Evolutionary conservation across 495 filamentous ascomycete species (phyloP), one percentile per base, ranked within the genome.

Genomic region (Delitschia confertaspora): DNA sequence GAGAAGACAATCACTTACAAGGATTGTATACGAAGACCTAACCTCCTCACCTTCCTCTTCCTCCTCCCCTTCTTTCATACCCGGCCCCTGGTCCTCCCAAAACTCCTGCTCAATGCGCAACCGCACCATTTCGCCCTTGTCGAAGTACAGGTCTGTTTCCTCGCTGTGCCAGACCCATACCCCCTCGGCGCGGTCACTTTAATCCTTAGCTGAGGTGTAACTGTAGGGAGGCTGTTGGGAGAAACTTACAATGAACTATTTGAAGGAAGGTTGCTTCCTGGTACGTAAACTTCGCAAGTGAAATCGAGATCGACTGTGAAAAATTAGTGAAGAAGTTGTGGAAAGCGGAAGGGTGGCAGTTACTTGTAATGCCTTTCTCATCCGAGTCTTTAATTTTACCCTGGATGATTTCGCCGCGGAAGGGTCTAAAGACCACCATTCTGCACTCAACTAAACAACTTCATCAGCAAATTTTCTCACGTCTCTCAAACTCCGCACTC

Each of bases 381-480:
- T 73, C 76, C n/a, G 79, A 75, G 35, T 75, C 75, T 27, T 72
- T 75, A 50, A 95, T 95, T 46, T 75, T 80, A 3, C 84, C 91
- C 6, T 81, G 66, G 47, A 96, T 67, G 34, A 93, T 84, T 60
- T 98, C 93, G 16, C 82, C 80, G 60, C 93, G 86, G 67, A 93
- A 95, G 0, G 91, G 91, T 20, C 91, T 76, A 61, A 96, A 96
- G 6, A 95, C 85, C n/a, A 94, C 69, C 53, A 96, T 65, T 17
- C 84, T 80, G 62, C 95, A 98, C 60, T 89, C 83, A 19, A 94
- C 89, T 93, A 45, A 33, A 10, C 5, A 8, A n/a, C n/a, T n/a
- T n/a, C n/a, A n/a, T n/a, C n/a, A n/a, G n/a, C n/a, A n/a, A n/a
- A n/a, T n/a, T n/a, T n/a, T n/a, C n/a, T n/a, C n/a, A n/a, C n/a